Evolutionary conservation across 1,284 basidiomycete species (phyloP), one percentile per base, ranked within the genome.

Genomic region (Megacollybia platyphylla): DNA sequence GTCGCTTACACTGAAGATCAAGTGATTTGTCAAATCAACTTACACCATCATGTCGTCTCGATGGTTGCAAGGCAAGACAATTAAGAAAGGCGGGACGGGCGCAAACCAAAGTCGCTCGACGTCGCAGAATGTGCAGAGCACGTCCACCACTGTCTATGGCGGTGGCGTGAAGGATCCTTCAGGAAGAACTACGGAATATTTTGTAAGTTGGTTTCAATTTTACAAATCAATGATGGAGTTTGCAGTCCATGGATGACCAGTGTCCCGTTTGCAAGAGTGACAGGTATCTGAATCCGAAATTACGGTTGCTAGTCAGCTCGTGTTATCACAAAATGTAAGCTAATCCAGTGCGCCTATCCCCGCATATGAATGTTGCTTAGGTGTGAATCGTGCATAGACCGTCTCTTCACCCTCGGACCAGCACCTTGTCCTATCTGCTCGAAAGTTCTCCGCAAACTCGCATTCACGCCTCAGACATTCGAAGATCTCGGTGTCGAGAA

Each of bases 191-290:
- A 66, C 78, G 3, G 85, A 88, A 55, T 88, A 73, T 62, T 85
- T 76, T 51, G 84, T 87, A 46, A 57, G 79, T 70, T 34, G 31
- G 7, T 3, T 3, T 7, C 15, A 24, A 24, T 3, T 24, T 24
- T 24, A 5, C 15, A 34, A 4, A 34, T 34, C 31, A 34, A 34
- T 34, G 3, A 11, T 7, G 4, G 5, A 34, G 10, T 34, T 6
- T 4, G 4, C 31, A 92, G 89, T 86, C 86, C 29, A 87, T 87
- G 70, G 81, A 89, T 45, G 96, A 99, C 62, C 82, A 90, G 57
- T 99, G 96, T 65, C 94, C 96, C 1, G 83, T 97, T 6, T 98
- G 96, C 71, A 91, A 92, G 62, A 94, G 90, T 30, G 96, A 98
- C 58, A 70, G 96, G 45, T 97, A 96, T 59, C 70, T 97, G 48